Percentiles rank a stretch among this genome's conserved stretches.
These are phyloP conservation scores for Termitomyces sp. DNA, from an alignment of 768 basidiomycete genomes.

Conservation along the genomic window DNA sequence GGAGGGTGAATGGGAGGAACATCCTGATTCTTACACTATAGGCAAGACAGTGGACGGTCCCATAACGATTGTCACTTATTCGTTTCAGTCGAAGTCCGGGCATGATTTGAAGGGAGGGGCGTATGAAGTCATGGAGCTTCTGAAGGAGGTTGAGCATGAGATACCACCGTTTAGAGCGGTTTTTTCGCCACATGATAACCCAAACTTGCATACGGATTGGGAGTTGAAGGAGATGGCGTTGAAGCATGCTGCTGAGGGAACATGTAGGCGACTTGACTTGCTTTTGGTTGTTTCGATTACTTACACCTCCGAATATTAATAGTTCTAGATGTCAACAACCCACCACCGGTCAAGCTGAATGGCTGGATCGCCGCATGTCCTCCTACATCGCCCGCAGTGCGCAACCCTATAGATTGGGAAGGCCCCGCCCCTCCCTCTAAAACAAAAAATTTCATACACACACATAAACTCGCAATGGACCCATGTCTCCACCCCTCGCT, in stretches of 20 bases:
- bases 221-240: slow-evolving; percentile 33
- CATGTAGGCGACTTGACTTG: slow-evolving; percentile 29
- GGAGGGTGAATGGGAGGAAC: slow-evolving; percentile 35
- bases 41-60: slow-evolving; percentile 31
- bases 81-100: slow-evolving; percentile 21
- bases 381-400: slow-evolving; percentile 31
- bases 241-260: slow-evolving; percentile 34
- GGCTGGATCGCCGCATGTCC: slow-evolving; percentile 43
- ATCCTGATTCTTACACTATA: slow-evolving; percentile 38
- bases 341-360: slow-evolving; percentile 26
- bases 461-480: slow-evolving; percentile 44
- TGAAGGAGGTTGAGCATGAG: slow-evolving; percentile 37
- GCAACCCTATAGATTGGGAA: slow-evolving; percentile 27
- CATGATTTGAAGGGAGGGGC: slow-evolving; percentile 27
- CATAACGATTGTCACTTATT: slow-evolving; percentile 29
- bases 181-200: slow-evolving; percentile 51
- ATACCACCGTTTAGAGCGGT: slow-evolving; percentile 50
- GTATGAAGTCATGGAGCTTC: slow-evolving; percentile 35
- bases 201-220: slow-evolving; percentile 37
- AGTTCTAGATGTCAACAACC: slow-evolving; percentile 34
- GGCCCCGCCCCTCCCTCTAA: slow-evolving; percentile 15
- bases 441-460: slow-evolving; percentile 44
- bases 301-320: background rate
- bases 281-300: background rate
- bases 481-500: slow-evolving; percentile 43